Evolutionary conservation across 805 yeast species (phyloP).

Genomic region (Starmerella kuoi): DNA sequence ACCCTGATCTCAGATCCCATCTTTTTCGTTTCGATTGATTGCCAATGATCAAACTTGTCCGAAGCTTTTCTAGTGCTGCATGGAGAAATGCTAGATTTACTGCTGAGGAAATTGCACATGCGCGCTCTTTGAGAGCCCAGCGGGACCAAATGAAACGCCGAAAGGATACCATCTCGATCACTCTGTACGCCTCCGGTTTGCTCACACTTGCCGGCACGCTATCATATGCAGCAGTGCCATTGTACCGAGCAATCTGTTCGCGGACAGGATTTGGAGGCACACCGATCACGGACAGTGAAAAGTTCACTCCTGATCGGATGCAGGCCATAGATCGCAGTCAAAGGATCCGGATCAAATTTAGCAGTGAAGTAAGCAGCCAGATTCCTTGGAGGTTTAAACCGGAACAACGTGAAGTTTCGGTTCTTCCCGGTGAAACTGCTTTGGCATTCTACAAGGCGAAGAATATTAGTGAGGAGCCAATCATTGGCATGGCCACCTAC

Average conservation of each 20-base stretch:
- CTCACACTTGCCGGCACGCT: constrained; percentile 35
- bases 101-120: constrained; percentile 12
- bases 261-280: constrained; percentile 94
- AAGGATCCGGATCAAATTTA: constrained; percentile 71
- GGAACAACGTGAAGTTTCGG: constrained; percentile 82
- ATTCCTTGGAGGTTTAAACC: constrained; percentile 94
- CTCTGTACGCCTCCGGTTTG: constrained; percentile 20
- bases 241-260: constrained; percentile 82
- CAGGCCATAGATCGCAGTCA: constrained; percentile 77
- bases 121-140: constrained; percentile 11
- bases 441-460: constrained; percentile 89
- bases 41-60: too few relatives aligned
- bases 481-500: constrained; percentile 97
- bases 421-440: constrained; percentile 96
- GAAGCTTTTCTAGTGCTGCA: constrained; percentile 2
- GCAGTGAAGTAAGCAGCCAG: constrained; percentile 80
- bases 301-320: constrained; percentile 76
- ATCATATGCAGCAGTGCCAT: constrained; percentile 82
- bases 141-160: constrained; percentile 11
- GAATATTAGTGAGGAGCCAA: constrained; percentile 72
- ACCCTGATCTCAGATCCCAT: too few relatives aligned
- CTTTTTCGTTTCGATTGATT: too few relatives aligned
- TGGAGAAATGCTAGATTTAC: constrained; percentile 6
- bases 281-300: constrained; percentile 73
- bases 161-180: constrained; percentile 17